Evolutionary conservation across 1,284 basidiomycete species (phyloP).

Genomic region (Mycena citricolor): DNA sequence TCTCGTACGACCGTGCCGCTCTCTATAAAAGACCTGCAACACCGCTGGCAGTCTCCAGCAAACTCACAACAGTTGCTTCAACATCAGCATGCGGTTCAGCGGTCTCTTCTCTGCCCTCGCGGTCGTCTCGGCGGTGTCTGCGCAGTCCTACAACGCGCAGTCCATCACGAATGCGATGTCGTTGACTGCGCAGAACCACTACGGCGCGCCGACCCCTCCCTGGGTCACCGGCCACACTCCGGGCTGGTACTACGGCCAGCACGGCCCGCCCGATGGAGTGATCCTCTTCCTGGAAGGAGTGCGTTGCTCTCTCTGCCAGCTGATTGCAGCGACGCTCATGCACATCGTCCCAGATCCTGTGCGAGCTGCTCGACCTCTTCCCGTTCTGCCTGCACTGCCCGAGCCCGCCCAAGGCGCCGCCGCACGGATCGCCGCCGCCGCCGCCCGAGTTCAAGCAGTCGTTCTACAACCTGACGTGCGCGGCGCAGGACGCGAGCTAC

Average conservation of each 20-base stretch:
- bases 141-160: conserved; percentile 22
- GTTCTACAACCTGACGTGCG: conserved; percentile 41
- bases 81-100: conserved; percentile 34
- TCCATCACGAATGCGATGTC: conserved; percentile 25
- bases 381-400: conserved; percentile 38
- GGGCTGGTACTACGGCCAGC: conserved; percentile 39
- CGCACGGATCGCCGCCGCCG: conserved; percentile 20
- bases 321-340: not conserved
- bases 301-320: conserved; percentile 12
- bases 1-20: too few relatives aligned
- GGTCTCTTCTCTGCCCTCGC: conserved; percentile 29
- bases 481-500: conserved; percentile 41
- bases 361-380: conserved; percentile 35
- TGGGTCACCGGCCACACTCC: conserved; percentile 35
- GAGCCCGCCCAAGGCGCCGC: conserved; percentile 20
- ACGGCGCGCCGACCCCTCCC: conserved; percentile 39
- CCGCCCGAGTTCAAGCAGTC: conserved; percentile 37
- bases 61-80: conserved; percentile 3
- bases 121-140: conserved; percentile 27
- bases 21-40: not conserved
- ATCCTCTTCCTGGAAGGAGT: conserved; percentile 32
- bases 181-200: conserved; percentile 33
- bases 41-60: not conserved
- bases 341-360: conserved; percentile 32
- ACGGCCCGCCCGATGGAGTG: conserved; percentile 24